Evolutionary conservation across 176 grass and related monocot genomes (phyloP).

Genomic region (Oryza glumipatula): DNA sequence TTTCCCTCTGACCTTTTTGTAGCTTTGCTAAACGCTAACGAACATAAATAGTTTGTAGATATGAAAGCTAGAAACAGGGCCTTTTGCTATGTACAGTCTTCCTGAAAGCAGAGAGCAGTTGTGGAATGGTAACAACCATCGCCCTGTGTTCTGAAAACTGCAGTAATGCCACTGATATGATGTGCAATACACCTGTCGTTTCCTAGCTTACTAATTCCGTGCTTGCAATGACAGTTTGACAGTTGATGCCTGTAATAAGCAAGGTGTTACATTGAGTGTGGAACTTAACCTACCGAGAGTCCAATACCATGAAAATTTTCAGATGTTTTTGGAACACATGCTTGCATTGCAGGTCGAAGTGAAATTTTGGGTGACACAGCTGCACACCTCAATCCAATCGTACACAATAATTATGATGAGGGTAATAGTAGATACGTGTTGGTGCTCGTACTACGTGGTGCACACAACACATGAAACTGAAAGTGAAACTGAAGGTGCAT

Average conservation of each 20-base stretch:
- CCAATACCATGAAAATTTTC: neutral
- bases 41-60: neutral
- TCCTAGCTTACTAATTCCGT: neutral
- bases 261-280: too few species aligned
- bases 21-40: neutral
- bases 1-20: slow-evolving; percentile 11
- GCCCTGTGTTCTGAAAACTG: neutral
- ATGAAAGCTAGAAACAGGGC: neutral
- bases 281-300: too few species aligned
- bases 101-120: neutral
- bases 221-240: neutral
- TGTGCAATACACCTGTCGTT: neutral
- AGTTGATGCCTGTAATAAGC: neutral
- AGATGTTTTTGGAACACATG: neutral
- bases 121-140: neutral
- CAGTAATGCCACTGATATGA: neutral
- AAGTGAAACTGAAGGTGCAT: neutral
- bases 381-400: neutral
- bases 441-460: neutral
- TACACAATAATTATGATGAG: neutral
- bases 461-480: neutral
- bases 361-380: slow-evolving; percentile 1
- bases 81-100: slow-evolving; percentile 9
- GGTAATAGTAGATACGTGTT: neutral
- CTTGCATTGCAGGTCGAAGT: neutral